Percentiles rank a stretch among this genome's conserved stretches.
Conservation (phyloP, 2,329 filamentous ascomycete genomes). For the Fusarium xyrophilum region DNA sequence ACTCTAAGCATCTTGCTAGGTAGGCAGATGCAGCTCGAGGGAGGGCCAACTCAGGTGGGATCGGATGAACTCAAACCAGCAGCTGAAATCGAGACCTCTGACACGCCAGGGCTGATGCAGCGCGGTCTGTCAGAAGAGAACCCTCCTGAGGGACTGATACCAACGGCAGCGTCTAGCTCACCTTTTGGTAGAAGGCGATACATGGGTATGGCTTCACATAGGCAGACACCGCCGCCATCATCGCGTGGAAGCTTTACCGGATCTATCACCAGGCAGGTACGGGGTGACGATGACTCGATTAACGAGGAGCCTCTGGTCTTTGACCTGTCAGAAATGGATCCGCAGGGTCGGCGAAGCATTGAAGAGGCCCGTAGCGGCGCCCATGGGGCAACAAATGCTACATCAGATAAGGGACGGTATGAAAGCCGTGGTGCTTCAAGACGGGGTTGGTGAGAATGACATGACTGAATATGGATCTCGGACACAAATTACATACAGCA, state of each 20-base stretch:
- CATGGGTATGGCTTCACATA: constrained; percentile 50
- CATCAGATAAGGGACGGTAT: constrained; percentile 49
- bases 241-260: constrained; percentile 56
- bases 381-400: constrained; percentile 43
- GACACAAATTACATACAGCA: constrained; percentile 11
- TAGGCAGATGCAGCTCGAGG: constrained; percentile 48
- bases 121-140: constrained; percentile 56
- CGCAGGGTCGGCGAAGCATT: constrained; percentile 63
- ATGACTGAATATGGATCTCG: constrained; percentile 14
- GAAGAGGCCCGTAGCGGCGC: constrained; percentile 58
- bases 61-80: constrained; percentile 50
- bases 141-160: constrained; percentile 54
- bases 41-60: constrained; percentile 41
- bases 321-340: constrained; percentile 74
- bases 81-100: constrained; percentile 51
- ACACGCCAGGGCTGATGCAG: constrained; percentile 50
- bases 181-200: constrained; percentile 58
- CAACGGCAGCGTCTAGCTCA: constrained; percentile 51
- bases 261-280: constrained; percentile 48
- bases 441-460: constrained; percentile 47
- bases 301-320: constrained; percentile 76
- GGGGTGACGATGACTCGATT: constrained; percentile 57
- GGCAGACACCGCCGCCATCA: constrained; percentile 54
- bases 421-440: constrained; percentile 49
- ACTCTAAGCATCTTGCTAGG: constrained; percentile 69